Evolutionary conservation across 2,329 filamentous ascomycete genomes (phyloP).

Genomic region (Pseudopyricularia cyperi): DNA sequence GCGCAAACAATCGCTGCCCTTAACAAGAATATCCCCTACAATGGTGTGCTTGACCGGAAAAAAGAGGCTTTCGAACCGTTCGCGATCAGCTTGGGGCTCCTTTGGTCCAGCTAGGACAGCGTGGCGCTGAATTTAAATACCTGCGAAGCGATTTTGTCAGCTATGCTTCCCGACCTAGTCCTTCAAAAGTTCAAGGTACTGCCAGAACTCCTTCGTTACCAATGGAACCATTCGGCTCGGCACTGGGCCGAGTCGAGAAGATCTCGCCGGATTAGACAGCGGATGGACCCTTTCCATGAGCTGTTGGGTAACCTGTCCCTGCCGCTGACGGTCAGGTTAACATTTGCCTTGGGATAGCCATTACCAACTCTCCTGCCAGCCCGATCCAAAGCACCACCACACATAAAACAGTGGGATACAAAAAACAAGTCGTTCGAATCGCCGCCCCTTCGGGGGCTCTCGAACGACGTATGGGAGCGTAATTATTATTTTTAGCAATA

Average conservation of each 20-base stretch:
- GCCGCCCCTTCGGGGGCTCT: too few relatives aligned
- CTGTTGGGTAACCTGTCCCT: constrained; percentile 4
- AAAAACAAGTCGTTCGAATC: too few relatives aligned
- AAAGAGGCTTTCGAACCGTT: background rate
- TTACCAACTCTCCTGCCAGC: background rate
- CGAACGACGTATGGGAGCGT: too few relatives aligned
- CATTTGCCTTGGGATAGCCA: background rate
- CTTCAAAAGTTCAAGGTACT: background rate
- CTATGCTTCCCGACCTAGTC: background rate
- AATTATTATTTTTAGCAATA: too few relatives aligned
- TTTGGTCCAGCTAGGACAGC: constrained; percentile 5
- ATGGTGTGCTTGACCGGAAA: background rate
- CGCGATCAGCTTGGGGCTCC: background rate
- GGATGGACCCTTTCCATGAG: constrained; percentile 1
- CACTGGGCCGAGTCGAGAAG: constrained; percentile 5
- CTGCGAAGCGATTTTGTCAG: constrained; percentile 14
- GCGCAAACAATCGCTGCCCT: constrained; percentile 11
- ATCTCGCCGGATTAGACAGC: background rate
- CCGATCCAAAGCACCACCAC: background rate
- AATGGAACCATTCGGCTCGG: background rate
- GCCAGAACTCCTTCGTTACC: constrained; percentile 6
- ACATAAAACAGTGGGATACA: too few relatives aligned
- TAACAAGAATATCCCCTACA: background rate
- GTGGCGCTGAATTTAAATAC: background rate
- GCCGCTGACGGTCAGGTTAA: background rate